Base-by-base conservation (phyloP, 768 basidiomycete genomes). In the Coprinellus micaceus region DNA sequence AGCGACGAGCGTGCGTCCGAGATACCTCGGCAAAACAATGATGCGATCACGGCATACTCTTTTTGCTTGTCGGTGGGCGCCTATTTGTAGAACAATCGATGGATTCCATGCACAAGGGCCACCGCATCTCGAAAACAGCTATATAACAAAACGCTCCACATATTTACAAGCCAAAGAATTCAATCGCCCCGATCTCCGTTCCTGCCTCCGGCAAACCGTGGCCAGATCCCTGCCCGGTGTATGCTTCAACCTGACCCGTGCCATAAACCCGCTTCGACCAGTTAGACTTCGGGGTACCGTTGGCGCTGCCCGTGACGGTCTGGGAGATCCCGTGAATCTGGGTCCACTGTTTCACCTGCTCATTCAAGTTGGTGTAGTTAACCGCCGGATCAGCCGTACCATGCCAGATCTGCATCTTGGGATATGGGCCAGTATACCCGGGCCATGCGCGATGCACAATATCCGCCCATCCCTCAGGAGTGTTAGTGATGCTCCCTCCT, bases 291-390 rank as follows among this genome's bases (percentile, higher is more conserved):
- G 81, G 81, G 26, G 73, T 72, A 57, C 75, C 76, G 26, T 67
- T 61, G 44, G 68, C 60, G 46, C 69, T 75, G 2, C 72, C 65
- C 11, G 69, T 65, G 0, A 81, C 73, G 3, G 79, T 80, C 43
- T 65, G 62, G 52, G 71, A 71, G 61, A 75, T 71, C 15, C 75
- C 76, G 60, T 81, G 78, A 26, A 84, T 73, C 57, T 79, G 80
- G 13, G 81, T 80, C 82, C 82, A 83, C 61, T 84, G 74, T 63
- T 81, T 79, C 61, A 83, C 69, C 53, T 77, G 77, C 66, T 84
- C 78, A 40, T 65, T 69, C 66, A 78, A 82, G 71, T 84, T 84
- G 44, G 73, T 69, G 13, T 71, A 72, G 66, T 77, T 74, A 40
- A 84, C 72, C 1, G 77, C 78, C 9, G 76, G 77, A 61, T 84